Base-by-base conservation (phyloP, 2,329 filamentous ascomycete genomes). In the Cercospora citrullina region DNA sequence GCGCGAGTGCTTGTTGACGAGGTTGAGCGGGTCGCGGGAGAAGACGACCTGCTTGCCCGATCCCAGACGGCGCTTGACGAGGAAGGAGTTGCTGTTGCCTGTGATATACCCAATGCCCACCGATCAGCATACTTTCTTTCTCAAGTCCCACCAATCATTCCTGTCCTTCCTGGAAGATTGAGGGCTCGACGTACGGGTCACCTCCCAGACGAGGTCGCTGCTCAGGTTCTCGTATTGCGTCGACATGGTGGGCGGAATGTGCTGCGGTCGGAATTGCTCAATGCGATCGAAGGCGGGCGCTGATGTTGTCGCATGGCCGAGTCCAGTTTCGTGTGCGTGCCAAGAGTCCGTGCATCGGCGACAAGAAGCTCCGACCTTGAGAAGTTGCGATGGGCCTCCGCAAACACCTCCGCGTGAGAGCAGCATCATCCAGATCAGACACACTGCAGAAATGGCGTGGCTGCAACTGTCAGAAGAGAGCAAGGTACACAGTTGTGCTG, bases 21-120 rank as follows among this genome's bases (percentile, higher is more conserved):
- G 84, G 89, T 98, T 99, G 76, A 97, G 85, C 78, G 94, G 92
- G 81, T 98, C 94, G 77, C 91, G 91, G 77, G 94, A 98, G 88
- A 99, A 93, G 84, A 92, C 91, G 77, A 91, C 86, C 55, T 60
- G 53, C 55, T 65, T 65, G 81, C 92, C 91, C 79, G 92, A 93
- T 79, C 86, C 86, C 77, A 84, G 83, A 81, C 89, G 90, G 85
- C 92, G 91, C 91, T 97, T 97, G 82, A 94, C 91, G 81, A 97
- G 90, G 88, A 86, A 97, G 81, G 92, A 85, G 86, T 96, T 97
- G 85, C 93, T 89, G 86, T 84, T 85, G 85, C 93, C 94, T 97
- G 80, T 75, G 63, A 58, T 55, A 68, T 62, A 39, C 57, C 16
- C 39, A 31, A 28, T 28, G 48, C 31, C 60, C 61, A 31, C 28